Evolutionary conservation across 1,284 basidiomycete genomes (phyloP), one percentile per base, ranked within the genome.

Genomic region (Rhodotorula sp.): DNA sequence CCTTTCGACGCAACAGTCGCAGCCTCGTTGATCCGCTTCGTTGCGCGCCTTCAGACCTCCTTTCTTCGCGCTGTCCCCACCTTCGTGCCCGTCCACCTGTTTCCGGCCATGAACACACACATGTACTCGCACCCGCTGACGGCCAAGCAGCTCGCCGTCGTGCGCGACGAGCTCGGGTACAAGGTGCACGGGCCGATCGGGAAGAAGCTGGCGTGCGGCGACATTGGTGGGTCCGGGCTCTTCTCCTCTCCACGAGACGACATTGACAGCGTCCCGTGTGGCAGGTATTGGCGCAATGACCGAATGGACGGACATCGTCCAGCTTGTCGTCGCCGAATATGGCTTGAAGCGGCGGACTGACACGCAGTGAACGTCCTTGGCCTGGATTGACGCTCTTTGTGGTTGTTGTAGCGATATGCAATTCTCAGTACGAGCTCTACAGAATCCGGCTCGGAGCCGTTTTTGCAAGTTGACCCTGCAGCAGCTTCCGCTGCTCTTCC

Each of bases 81-180:
- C 4, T 71, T 78, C 66, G 73, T 78, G 21, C 74, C 75, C 21
- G 93, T 92, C 23, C 91, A 90, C 77, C 82, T 98, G 46, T 98
- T 95, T 78, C 97, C 96, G 5, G 96, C 97, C 0, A 99, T 98
- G 96, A 99, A 99, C 81, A 98, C 95, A 9, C 84, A 92, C 75
- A 98, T 99, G 96, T 98, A 91, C 80, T 86, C 91, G 74, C 94
- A 99, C 79, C 93, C 93, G n/a, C 84, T 98, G 49, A 98, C 96
- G 0, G 85, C 86, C 4, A 87, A 89, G 71, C 96, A 99, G 78
- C 80, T 97, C 34, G 84, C 86, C 16, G 79, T 89, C 48, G 85
- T 93, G 2, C 84, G 84, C 25, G 89, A 93, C 2, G 85, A 90
- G 56, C 85, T 97, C 16, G 86, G 87, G 3, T 97, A 97, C 79